phyloP scores from a whole-genome alignment of 257 asterid genomes.

The Solanum paucissectum region DNA sequence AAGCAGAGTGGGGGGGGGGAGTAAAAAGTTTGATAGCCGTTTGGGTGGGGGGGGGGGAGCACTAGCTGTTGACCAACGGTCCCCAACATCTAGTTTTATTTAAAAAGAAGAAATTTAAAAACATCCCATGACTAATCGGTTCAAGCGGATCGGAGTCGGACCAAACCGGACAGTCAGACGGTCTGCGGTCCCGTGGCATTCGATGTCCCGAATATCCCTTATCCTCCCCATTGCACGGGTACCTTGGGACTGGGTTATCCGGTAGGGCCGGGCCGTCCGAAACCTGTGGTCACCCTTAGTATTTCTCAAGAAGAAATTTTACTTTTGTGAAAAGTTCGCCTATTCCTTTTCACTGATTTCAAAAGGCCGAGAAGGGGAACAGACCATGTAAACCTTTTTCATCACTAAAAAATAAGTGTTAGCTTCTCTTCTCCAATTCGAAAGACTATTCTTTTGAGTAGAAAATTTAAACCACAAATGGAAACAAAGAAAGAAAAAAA shows the following conservation, averaged over 20 bases:
- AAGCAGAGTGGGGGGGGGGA: not conserved
- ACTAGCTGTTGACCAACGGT: not conserved
- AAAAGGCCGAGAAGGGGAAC: not conserved
- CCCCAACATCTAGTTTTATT: not conserved
- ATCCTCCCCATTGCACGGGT: not conserved
- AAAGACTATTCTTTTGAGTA: not conserved
- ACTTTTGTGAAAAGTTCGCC: not conserved
- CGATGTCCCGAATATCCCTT: not conserved
- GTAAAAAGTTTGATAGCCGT: too few species aligned
- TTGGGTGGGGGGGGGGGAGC: too few species aligned
- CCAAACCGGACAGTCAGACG: not conserved
- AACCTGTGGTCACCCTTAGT: not conserved
- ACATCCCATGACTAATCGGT: too few species aligned
- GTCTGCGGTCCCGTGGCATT: not conserved
- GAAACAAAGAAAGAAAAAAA: not conserved
- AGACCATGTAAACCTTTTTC: not conserved
- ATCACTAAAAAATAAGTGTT: not conserved
- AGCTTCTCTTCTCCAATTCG: too few species aligned
- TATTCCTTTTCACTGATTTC: not conserved
- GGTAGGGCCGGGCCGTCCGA: fast-evolving
- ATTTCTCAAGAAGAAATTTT: not conserved
- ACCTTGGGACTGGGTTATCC: not conserved
- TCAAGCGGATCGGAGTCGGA: not conserved
- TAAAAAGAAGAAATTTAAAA: too few species aligned
- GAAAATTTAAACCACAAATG: not conserved